Percentiles rank a stretch among this genome's conserved stretches.
Conservation (phyloP, 106 monocot genomes). For the Dioscorea dumetorum region DNA sequence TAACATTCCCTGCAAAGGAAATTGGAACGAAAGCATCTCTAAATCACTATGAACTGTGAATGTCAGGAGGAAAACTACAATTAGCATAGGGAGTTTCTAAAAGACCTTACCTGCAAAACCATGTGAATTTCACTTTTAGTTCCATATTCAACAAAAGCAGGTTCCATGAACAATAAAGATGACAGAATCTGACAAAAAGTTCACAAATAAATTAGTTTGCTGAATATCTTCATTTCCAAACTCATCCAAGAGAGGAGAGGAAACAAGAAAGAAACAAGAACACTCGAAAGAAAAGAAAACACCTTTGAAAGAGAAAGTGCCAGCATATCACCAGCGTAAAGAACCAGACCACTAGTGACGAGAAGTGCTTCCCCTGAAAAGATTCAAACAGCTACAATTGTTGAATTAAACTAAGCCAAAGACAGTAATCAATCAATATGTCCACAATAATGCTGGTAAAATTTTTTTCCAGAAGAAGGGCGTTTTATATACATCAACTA, state of each 20-base stretch:
- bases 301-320: constrained; percentile 73
- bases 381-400: constrained; percentile 7
- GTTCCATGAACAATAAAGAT: constrained; percentile 14
- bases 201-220: neutral
- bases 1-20: constrained; percentile 49
- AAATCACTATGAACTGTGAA: constrained; percentile 8
- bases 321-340: constrained; percentile 85
- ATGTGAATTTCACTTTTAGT: constrained; percentile 49
- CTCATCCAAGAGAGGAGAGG: neutral
- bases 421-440: neutral
- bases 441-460: neutral
- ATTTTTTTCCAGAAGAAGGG: neutral
- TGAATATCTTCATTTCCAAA: neutral
- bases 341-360: constrained; percentile 76
- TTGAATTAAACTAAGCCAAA: neutral
- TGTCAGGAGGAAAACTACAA: neutral
- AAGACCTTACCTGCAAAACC: constrained; percentile 68
- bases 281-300: neutral
- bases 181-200: constrained; percentile 36
- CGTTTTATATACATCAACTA: neutral
- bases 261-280: neutral
- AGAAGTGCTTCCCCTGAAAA: constrained; percentile 87
- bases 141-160: constrained; percentile 20
- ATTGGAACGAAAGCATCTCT: too few relatives aligned
- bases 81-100: neutral